Conservation (phyloP, 768 basidiomycete genomes). For the Plicaturopsis crispa region DNA sequence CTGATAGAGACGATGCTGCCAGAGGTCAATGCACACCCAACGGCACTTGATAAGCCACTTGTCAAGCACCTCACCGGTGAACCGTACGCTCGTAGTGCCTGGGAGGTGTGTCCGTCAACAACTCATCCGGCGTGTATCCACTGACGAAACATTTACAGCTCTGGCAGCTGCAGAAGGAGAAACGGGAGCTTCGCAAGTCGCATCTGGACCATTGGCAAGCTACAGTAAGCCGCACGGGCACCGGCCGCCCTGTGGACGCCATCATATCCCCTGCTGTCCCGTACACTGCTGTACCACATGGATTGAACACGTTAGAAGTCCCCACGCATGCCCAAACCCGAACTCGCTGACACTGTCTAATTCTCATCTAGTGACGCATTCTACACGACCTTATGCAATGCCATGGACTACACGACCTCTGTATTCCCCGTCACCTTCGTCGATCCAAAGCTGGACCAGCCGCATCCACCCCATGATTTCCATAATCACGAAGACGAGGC, state of each 20-base stretch:
- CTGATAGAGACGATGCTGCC: slow-evolving; percentile 30
- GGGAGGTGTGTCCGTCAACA: slow-evolving; percentile 27
- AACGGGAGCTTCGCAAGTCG: slow-evolving; percentile 38
- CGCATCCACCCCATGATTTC: slow-evolving; percentile 37
- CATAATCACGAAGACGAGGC: slow-evolving; percentile 36
- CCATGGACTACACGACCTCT: slow-evolving; percentile 56
- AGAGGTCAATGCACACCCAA: slow-evolving; percentile 19
- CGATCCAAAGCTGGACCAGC: slow-evolving; percentile 43
- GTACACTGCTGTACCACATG: slow-evolving; percentile 57
- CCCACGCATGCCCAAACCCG: not conserved
- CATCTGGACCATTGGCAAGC: slow-evolving; percentile 60
- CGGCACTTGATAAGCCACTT: slow-evolving; percentile 37
- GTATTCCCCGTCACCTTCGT: slow-evolving; percentile 61
- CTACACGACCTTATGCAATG: slow-evolving; percentile 63
- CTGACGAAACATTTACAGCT: slow-evolving; percentile 22
- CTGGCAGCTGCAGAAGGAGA: slow-evolving; percentile 56
- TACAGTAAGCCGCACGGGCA: slow-evolving; percentile 44
- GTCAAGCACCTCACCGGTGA: slow-evolving; percentile 38
- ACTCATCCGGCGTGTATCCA: not conserved
- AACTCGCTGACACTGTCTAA: not conserved
- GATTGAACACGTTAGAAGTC: slow-evolving; percentile 37
- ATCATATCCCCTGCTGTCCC: slow-evolving; percentile 61
- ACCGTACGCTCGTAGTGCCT: slow-evolving; percentile 28
- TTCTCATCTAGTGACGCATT: slow-evolving; percentile 26
- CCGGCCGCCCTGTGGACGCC: slow-evolving; percentile 69